These are phyloP conservation scores for Colletotrichum lini DNA, from an alignment of 2,329 filamentous ascomycete genomes.

Conservation along the genomic window DNA sequence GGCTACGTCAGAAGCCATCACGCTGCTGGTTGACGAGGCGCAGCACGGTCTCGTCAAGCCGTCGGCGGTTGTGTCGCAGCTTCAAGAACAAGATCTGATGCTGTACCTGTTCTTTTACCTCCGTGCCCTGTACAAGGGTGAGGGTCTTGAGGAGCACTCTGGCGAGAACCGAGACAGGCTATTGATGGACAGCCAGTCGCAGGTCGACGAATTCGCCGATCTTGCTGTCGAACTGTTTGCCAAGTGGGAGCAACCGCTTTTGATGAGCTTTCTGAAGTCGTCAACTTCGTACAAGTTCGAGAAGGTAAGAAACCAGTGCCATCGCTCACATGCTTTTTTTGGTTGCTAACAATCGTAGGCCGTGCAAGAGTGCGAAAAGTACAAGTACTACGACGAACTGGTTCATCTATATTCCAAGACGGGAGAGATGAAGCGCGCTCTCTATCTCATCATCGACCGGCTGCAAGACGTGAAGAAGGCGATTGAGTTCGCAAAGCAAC, in stretches of 20 bases:
- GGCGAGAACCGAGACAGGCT: constrained; percentile 70
- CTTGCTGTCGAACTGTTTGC: constrained; percentile 90
- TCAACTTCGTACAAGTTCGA: constrained; percentile 93
- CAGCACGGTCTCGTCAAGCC: constrained; percentile 89
- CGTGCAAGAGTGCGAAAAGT: constrained; percentile 83
- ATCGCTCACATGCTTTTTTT: background rate
- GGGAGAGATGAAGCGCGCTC: constrained; percentile 90
- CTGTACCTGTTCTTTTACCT: constrained; percentile 95
- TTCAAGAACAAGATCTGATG: constrained; percentile 76
- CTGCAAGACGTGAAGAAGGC: constrained; percentile 92
- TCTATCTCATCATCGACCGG: constrained; percentile 95
- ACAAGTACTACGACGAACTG: constrained; percentile 90
- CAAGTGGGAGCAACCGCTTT: constrained; percentile 81
- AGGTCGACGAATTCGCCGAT: constrained; percentile 91
- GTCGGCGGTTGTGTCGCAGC: constrained; percentile 82
- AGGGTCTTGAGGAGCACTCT: constrained; percentile 70
- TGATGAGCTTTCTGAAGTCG: constrained; percentile 89
- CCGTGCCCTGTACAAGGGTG: constrained; percentile 85
- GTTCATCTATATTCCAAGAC: constrained; percentile 97
- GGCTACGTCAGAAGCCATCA: constrained; percentile 85
- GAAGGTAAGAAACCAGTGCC: constrained; percentile 60
- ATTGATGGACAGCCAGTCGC: constrained; percentile 71
- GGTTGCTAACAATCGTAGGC: constrained; percentile 58
- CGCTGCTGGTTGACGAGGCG: constrained; percentile 90
- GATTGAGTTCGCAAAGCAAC: constrained; percentile 93